phyloP scores from a whole-genome alignment of 371 early-diverging fungal genomes.

The Apophysomyces trapeziformis region DNA sequence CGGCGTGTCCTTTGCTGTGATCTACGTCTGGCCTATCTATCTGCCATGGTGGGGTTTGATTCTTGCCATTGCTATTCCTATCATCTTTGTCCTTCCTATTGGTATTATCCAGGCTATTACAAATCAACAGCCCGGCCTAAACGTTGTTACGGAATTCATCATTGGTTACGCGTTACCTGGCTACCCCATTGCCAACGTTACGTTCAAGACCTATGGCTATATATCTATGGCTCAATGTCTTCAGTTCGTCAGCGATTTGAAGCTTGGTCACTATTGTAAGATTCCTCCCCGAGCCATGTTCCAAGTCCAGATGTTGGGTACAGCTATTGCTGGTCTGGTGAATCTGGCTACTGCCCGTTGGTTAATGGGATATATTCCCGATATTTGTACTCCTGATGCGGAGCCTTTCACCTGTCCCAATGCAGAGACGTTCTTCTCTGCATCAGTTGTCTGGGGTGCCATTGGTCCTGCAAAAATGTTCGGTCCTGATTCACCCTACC shows the following conservation, averaged over 20 bases:
- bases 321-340: constrained; percentile 61
- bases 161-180: constrained; percentile 71
- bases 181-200: constrained; percentile 65
- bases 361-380: constrained; percentile 59
- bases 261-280: constrained; percentile 71
- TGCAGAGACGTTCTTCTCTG: constrained; percentile 63
- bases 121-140: constrained; percentile 72
- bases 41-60: constrained; percentile 74
- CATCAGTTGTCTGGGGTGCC: constrained; percentile 76
- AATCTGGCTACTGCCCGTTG: constrained; percentile 69
- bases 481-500: constrained; percentile 62
- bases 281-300: constrained; percentile 78
- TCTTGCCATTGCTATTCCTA: constrained; percentile 63
- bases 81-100: constrained; percentile 77
- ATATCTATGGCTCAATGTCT: constrained; percentile 66
- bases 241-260: constrained; percentile 65
- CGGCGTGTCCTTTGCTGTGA: constrained; percentile 54
- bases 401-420: constrained; percentile 66
- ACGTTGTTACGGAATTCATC: constrained; percentile 73
- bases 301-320: constrained; percentile 60
- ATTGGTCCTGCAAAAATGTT: constrained; percentile 77
- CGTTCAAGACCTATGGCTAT: constrained; percentile 71
- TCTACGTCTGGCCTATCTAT: constrained; percentile 57
- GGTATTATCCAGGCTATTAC: constrained; percentile 79
- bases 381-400: constrained; percentile 58